Percentiles rank a stretch among this genome's conserved stretches.
Conservation (phyloP, 805 yeast species). For the Myxozyma mucilagina region DNA sequence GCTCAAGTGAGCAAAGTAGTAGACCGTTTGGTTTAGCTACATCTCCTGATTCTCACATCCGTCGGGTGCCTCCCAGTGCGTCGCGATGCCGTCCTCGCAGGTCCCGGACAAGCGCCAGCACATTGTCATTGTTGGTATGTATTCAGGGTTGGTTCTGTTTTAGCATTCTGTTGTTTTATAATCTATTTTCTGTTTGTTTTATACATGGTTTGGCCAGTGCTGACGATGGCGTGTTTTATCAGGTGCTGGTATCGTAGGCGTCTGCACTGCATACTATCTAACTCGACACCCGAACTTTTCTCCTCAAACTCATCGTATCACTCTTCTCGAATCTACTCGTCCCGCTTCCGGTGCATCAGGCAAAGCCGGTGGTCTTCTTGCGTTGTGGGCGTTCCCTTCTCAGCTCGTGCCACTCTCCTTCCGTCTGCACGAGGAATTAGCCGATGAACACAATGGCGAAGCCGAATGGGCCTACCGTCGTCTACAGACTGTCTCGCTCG, state of each 20-base stretch:
- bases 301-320: slow-evolving; percentile 71
- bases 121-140: slow-evolving; percentile 72
- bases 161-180: not conserved
- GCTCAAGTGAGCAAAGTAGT: too few relatives aligned
- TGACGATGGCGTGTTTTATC: slow-evolving; percentile 12
- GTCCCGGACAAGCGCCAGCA: slow-evolving; percentile 46
- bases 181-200: not conserved
- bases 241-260: slow-evolving; percentile 92
- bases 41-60: not conserved
- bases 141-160: not conserved
- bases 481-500: slow-evolving; percentile 80
- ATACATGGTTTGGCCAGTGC: too few relatives aligned
- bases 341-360: slow-evolving; percentile 98
- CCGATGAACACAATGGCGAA: slow-evolving; percentile 78
- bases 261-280: slow-evolving; percentile 86
- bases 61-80: slow-evolving; percentile 8
- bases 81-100: slow-evolving; percentile 12
- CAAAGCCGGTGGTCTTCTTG: slow-evolving; percentile 93
- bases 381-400: slow-evolving; percentile 96
- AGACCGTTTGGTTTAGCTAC: not conserved
- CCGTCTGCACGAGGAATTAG: slow-evolving; percentile 77
- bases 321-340: slow-evolving; percentile 81
- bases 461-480: slow-evolving; percentile 91
- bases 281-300: slow-evolving; percentile 81
- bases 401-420: slow-evolving; percentile 89